Conservation (phyloP, 2,329 filamentous ascomycete species). For the Calonectria henricotiae region DNA sequence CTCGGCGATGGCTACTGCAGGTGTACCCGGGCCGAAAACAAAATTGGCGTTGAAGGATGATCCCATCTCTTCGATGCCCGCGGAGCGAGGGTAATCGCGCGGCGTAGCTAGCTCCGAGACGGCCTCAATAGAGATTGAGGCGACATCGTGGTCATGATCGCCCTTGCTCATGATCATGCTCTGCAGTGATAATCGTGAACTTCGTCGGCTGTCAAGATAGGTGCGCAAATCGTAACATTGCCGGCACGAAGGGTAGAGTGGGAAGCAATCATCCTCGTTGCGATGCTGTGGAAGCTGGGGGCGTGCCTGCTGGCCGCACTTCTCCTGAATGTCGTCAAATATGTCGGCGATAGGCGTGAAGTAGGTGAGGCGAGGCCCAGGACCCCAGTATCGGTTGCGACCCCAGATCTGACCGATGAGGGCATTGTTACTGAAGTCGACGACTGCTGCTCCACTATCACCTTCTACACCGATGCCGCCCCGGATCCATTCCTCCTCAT, state of each 20-base stretch:
- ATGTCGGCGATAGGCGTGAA: slow-evolving; percentile 65
- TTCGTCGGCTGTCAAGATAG: slow-evolving; percentile 62
- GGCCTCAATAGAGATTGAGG: slow-evolving; percentile 58
- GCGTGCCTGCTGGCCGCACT: slow-evolving; percentile 59
- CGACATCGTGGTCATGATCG: slow-evolving; percentile 60
- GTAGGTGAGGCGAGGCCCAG: slow-evolving; percentile 61
- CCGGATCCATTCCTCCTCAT: slow-evolving; percentile 64
- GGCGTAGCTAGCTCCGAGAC: slow-evolving; percentile 64
- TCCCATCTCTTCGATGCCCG: slow-evolving; percentile 57
- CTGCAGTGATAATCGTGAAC: slow-evolving; percentile 61
- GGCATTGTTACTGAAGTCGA: slow-evolving; percentile 60
- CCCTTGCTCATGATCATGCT: slow-evolving; percentile 61
- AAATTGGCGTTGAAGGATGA: slow-evolving; percentile 56
- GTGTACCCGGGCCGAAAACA: slow-evolving; percentile 49
- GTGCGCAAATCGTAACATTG: slow-evolving; percentile 62
- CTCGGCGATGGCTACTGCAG: slow-evolving; percentile 53
- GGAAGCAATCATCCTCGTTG: slow-evolving; percentile 61
- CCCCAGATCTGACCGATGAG: slow-evolving; percentile 65
- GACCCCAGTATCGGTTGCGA: slow-evolving; percentile 62
- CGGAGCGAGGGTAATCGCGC: slow-evolving; percentile 56
- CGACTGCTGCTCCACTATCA: slow-evolving; percentile 63
- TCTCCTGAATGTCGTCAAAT: slow-evolving; percentile 65
- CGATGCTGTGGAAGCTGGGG: slow-evolving; percentile 62
- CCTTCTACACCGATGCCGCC: slow-evolving; percentile 65
- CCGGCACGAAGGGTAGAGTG: slow-evolving; percentile 61